phyloP scores from a whole-genome alignment of 257 asterid species.

The Leptodermis oblonga region DNA sequence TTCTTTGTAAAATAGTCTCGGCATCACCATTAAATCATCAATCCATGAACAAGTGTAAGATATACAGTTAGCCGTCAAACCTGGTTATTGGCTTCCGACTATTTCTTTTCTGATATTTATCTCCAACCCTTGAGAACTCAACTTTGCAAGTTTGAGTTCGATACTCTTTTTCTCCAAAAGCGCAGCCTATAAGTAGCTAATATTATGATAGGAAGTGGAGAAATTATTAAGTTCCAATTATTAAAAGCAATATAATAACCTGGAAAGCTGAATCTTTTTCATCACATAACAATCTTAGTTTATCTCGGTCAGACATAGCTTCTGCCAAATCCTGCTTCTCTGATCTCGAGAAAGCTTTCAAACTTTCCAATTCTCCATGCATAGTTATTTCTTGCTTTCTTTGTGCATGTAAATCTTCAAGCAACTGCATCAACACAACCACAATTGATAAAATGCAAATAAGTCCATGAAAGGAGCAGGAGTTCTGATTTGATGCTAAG shows the following conservation, averaged over 20 bases:
- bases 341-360: slow-evolving; percentile 54
- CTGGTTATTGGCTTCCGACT: slow-evolving; percentile 68
- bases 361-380: slow-evolving; percentile 61
- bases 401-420: slow-evolving; percentile 67
- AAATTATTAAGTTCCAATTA: slow-evolving; percentile 8
- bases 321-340: slow-evolving; percentile 66
- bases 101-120: slow-evolving; percentile 52
- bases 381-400: slow-evolving; percentile 53
- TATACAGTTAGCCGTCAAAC: slow-evolving; percentile 25
- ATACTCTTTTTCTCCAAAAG: slow-evolving; percentile 63
- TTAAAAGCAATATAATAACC: slow-evolving; percentile 34
- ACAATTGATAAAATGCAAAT: background rate
- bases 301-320: slow-evolving; percentile 58
- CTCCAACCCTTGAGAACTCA: slow-evolving; percentile 65
- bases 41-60: background rate
- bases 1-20: background rate
- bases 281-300: slow-evolving; percentile 48
- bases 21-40: background rate
- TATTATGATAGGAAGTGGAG: slow-evolving; percentile 25
- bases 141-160: slow-evolving; percentile 56
- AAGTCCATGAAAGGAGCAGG: background rate
- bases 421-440: slow-evolving; percentile 50
- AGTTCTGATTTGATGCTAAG: background rate
- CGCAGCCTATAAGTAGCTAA: slow-evolving; percentile 43
- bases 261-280: slow-evolving; percentile 74